These are phyloP conservation scores for Phytophthora constricta DNA, from an alignment of 352 stramenopile genomes.

Conservation along the genomic window DNA sequence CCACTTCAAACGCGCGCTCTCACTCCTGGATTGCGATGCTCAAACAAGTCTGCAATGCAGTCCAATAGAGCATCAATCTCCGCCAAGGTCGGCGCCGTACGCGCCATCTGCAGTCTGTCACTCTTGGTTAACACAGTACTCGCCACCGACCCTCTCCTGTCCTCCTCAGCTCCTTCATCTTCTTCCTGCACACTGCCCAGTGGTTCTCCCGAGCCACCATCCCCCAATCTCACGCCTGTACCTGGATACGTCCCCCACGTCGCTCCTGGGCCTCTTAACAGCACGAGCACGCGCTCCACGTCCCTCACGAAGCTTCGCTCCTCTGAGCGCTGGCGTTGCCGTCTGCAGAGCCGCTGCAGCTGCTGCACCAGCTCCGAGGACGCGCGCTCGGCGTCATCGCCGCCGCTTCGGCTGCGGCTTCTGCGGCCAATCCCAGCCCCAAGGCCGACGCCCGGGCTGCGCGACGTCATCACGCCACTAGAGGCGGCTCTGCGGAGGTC, in stretches of 20 bases:
- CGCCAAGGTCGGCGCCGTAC: constrained; percentile 31
- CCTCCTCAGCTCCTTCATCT: constrained; percentile 16
- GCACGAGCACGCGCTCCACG: constrained; percentile 63
- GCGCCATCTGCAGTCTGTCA: constrained; percentile 13
- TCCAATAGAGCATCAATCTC: constrained; percentile 72
- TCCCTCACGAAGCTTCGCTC: constrained; percentile 73
- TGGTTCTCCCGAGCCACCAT: constrained; percentile 5
- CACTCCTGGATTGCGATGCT: constrained; percentile 72
- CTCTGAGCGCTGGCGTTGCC: constrained; percentile 68
- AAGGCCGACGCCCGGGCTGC: neutral
- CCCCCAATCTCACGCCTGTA: constrained; percentile 13
- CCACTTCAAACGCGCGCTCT: constrained; percentile 75
- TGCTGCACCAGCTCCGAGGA: constrained; percentile 65
- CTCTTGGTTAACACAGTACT: constrained; percentile 21
- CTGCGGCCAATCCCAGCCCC: constrained; percentile 9
- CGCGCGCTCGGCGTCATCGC: constrained; percentile 30
- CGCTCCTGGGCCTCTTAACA: constrained; percentile 30
- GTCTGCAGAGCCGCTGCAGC: constrained; percentile 64
- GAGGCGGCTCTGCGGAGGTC: constrained; percentile 27
- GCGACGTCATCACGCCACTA: constrained; percentile 6
- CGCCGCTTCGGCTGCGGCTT: constrained; percentile 34
- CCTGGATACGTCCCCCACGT: constrained; percentile 41
- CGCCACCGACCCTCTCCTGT: constrained; percentile 4
- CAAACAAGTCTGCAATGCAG: constrained; percentile 75
- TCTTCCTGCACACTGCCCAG: constrained; percentile 37